Conservation (phyloP, 768 basidiomycete species). For the Psilocybe azurescens region DNA sequence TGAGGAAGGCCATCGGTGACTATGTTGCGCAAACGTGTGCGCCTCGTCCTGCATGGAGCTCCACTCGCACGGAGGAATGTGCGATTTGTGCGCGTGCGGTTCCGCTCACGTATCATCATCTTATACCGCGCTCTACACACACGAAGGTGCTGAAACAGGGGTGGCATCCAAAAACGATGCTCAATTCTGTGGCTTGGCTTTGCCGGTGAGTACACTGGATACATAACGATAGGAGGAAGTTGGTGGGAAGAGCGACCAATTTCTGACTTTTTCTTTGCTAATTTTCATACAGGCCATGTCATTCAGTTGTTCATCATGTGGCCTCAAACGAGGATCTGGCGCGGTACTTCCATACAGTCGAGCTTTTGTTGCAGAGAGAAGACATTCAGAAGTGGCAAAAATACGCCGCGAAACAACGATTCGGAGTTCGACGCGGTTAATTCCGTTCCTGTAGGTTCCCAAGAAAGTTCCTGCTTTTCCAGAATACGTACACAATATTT, state of each 20-base stretch:
- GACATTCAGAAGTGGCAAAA: constrained; percentile 61
- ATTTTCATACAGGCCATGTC: constrained; percentile 48
- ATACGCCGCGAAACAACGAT: constrained; percentile 55
- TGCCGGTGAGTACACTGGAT: constrained; percentile 43
- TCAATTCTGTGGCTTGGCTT: constrained; percentile 66
- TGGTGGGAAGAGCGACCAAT: background rate
- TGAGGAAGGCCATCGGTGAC: constrained; percentile 44
- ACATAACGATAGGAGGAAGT: no score
- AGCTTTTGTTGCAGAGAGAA: constrained; percentile 52
- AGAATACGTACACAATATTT: no score
- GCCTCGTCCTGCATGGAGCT: constrained; percentile 56
- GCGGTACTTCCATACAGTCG: constrained; percentile 52
- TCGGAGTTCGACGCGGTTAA: constrained; percentile 28
- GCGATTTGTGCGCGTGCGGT: constrained; percentile 65
- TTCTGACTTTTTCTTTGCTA: background rate
- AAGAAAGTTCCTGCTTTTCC: no score
- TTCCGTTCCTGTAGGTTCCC: no score
- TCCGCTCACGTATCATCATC: constrained; percentile 64
- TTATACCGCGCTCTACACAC: constrained; percentile 60
- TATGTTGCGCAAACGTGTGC: constrained; percentile 53
- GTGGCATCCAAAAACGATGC: constrained; percentile 57
- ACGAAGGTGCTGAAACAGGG: constrained; percentile 59
- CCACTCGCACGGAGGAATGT: constrained; percentile 57
- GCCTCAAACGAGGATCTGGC: constrained; percentile 58
- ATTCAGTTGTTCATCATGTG: constrained; percentile 46